phyloP scores from a whole-genome alignment of 148 eudicot species.

The Fagopyrum esculentum region DNA sequence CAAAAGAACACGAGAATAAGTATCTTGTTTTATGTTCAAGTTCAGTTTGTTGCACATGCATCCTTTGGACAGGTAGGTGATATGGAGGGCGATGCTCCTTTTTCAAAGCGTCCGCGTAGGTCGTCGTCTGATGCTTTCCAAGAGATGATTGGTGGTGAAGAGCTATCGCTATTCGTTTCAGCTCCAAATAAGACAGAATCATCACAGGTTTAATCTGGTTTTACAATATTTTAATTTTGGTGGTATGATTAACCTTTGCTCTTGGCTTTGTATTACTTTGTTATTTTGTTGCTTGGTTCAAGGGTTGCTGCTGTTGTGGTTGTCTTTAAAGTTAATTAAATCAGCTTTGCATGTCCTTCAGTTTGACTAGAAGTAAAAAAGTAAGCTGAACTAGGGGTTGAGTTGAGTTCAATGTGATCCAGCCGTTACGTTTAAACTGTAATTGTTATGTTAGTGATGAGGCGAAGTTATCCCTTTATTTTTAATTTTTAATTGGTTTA shows the following conservation, averaged over 20 bases:
- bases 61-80: slow-evolving; percentile 57
- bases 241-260: not conserved
- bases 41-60: not conserved
- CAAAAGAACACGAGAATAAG: not conserved
- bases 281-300: not conserved
- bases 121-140: slow-evolving; percentile 89
- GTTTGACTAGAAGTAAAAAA: not conserved
- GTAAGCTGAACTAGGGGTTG: not conserved
- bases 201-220: slow-evolving; percentile 50
- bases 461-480: not conserved
- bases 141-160: slow-evolving; percentile 74
- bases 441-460: not conserved
- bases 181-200: slow-evolving; percentile 78
- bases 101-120: slow-evolving; percentile 62
- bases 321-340: not conserved
- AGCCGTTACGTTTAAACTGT: not conserved
- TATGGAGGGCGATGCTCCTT: slow-evolving; percentile 72
- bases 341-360: not conserved
- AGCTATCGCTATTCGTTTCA: slow-evolving; percentile 75
- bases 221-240: not conserved
- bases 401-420: not conserved
- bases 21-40: not conserved
- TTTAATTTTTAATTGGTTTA: no score
- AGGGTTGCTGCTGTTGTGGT: not conserved
- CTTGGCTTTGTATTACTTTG: not conserved